Evolutionary conservation across 192 early-diverging fungal genomes (phyloP).

Genomic region (Umbelopsis vinacea): DNA sequence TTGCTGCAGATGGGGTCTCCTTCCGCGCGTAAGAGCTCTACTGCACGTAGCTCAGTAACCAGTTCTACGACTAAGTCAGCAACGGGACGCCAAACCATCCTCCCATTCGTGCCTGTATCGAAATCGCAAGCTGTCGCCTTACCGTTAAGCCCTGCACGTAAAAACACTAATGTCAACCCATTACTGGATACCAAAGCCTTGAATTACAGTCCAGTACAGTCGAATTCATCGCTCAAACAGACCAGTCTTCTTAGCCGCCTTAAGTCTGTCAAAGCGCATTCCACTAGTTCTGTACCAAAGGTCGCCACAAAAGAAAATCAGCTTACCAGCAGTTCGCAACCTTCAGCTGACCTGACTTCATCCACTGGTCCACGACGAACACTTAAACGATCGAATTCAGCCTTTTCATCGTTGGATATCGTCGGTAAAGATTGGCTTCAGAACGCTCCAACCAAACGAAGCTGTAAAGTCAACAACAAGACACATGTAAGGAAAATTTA

Average conservation of each 20-base stretch:
- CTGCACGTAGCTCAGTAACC: constrained; percentile 10
- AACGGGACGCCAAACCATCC: background rate
- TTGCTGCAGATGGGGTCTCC: constrained; percentile 20
- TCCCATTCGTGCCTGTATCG: constrained; percentile 7
- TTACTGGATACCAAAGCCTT: constrained; percentile 5
- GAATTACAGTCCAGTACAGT: background rate
- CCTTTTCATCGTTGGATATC: constrained; percentile 14
- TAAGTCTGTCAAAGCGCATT: constrained; percentile 11
- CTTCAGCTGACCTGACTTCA: background rate
- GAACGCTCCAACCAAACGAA: constrained; percentile 1
- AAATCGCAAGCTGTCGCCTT: constrained; percentile 9
- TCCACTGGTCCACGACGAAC: background rate
- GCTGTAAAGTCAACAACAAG: constrained; percentile 13
- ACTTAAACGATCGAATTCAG: constrained; percentile 16
- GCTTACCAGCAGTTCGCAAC: constrained; percentile 8
- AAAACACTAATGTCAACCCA: background rate
- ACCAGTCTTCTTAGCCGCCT: constrained; percentile 8
- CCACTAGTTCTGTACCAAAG: constrained; percentile 12
- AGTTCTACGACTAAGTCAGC: background rate
- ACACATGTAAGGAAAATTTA: background rate
- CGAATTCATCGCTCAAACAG: background rate
- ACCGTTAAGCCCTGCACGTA: background rate
- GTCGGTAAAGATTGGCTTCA: constrained; percentile 26
- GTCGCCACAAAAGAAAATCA: constrained; percentile 3
- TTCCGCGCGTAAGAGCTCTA: constrained; percentile 8